These are phyloP conservation scores for Spiromastix sp. DNA, from an alignment of 2,329 filamentous ascomycete genomes.

Conservation along the genomic window DNA sequence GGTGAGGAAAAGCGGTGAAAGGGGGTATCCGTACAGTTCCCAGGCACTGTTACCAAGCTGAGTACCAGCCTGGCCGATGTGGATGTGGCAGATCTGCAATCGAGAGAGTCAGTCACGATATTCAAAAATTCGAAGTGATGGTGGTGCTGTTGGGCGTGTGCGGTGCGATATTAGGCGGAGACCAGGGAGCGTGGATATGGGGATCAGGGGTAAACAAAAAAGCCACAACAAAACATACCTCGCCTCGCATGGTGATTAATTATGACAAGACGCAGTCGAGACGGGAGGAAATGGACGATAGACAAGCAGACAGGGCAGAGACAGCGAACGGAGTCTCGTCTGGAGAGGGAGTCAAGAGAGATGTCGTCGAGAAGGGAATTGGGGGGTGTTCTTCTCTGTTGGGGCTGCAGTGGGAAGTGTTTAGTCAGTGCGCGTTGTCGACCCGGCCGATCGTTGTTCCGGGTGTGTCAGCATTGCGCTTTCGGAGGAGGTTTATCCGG, in stretches of 20 bases:
- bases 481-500: too few species aligned
- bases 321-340: constrained; percentile 1
- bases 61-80: constrained; percentile 58
- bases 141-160: constrained; percentile 1
- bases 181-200: neutral
- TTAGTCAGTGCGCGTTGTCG: too few species aligned
- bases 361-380: too few species aligned
- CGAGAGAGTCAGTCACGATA: constrained; percentile 3
- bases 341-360: neutral
- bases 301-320: neutral
- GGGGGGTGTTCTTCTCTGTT: too few species aligned
- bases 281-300: constrained; percentile 3
- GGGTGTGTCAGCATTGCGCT: too few species aligned
- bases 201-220: constrained; percentile 15
- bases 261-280: constrained; percentile 2
- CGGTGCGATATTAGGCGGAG: constrained; percentile 10
- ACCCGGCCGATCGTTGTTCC: too few species aligned
- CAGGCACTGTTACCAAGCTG: constrained; percentile 60
- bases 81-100: constrained; percentile 52
- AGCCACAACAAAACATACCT: constrained; percentile 17
- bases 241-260: constrained; percentile 25
- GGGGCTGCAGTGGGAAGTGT: too few species aligned
- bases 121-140: neutral
- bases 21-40: constrained; percentile 49
- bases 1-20: constrained; percentile 8